Conservation (phyloP, 306 rosid species). For the Biancaea sappan region DNA sequence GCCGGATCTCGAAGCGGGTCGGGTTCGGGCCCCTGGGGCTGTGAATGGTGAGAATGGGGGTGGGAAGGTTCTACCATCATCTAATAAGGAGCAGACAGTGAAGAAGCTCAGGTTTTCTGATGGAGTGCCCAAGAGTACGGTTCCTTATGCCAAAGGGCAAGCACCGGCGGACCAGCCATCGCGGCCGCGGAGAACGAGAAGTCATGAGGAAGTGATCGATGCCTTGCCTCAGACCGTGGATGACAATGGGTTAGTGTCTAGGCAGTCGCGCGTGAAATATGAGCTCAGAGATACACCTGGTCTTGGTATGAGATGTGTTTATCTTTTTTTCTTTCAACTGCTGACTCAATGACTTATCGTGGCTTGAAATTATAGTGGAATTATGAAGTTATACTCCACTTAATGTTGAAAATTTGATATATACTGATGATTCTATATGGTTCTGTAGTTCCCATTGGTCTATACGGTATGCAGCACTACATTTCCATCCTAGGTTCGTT, state of each 20-base stretch:
- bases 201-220: constrained; percentile 70
- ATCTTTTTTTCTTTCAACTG: background rate
- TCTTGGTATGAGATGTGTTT: constrained; percentile 52
- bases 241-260: constrained; percentile 58
- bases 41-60: constrained; percentile 47
- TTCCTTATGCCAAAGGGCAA: constrained; percentile 44
- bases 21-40: constrained; percentile 19
- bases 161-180: constrained; percentile 41
- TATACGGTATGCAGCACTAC: constrained; percentile 88
- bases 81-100: constrained; percentile 47
- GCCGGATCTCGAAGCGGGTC: constrained; percentile 71
- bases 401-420: constrained; percentile 18
- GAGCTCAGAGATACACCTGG: constrained; percentile 93
- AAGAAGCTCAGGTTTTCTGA: constrained; percentile 75
- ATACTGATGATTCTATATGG: constrained; percentile 9
- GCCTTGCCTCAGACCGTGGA: constrained; percentile 62
- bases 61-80: constrained; percentile 34
- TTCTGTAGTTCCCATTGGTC: constrained; percentile 75
- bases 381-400: background rate
- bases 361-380: background rate
- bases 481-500: constrained; percentile 84
- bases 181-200: constrained; percentile 46
- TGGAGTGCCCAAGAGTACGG: constrained; percentile 52
- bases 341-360: background rate
- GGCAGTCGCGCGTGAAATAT: constrained; percentile 79